A percentile compares a stretch with the other conserved stretches of the same genome.
Conservation (phyloP, 179 eudicot species). For the Spinacia oleracea region DNA sequence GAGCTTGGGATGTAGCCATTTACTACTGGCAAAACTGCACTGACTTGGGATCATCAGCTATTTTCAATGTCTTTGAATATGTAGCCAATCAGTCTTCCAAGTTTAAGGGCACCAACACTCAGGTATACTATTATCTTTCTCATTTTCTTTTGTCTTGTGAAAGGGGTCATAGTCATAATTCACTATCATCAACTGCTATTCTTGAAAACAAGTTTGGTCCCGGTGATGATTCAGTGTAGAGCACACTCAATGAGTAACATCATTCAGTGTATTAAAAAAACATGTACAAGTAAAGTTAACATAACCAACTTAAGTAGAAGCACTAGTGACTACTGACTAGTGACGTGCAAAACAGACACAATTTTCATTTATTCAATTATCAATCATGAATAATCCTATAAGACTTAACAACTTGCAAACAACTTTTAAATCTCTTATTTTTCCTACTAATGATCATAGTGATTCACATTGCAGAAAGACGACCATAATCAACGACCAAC, state of each 20-base stretch:
- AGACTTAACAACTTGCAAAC: not conserved
- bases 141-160: not conserved
- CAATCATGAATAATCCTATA: not conserved
- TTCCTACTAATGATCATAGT: not conserved
- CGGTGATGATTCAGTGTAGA: not conserved
- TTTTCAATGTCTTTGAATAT: conserved; percentile 58
- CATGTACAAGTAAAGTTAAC: not conserved
- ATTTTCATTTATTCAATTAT: not conserved
- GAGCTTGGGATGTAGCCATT: conserved; percentile 77
- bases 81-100: conserved; percentile 50
- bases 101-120: conserved; percentile 27
- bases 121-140: conserved; percentile 40
- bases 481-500: conserved; percentile 7
- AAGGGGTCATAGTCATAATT: not conserved
- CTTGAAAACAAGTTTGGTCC: not conserved
- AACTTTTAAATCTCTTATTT: not conserved
- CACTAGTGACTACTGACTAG: too few species aligned
- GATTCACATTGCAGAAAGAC: conserved; percentile 18
- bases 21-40: conserved; percentile 81
- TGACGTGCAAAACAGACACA: not conserved
- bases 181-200: not conserved
- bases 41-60: conserved; percentile 56
- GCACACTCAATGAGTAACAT: not conserved
- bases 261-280: not conserved
- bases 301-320: conserved; percentile 4